These are phyloP conservation scores for Colletotrichum shisoi DNA, from an alignment of 2,329 filamentous ascomycete species.

Conservation along the genomic window DNA sequence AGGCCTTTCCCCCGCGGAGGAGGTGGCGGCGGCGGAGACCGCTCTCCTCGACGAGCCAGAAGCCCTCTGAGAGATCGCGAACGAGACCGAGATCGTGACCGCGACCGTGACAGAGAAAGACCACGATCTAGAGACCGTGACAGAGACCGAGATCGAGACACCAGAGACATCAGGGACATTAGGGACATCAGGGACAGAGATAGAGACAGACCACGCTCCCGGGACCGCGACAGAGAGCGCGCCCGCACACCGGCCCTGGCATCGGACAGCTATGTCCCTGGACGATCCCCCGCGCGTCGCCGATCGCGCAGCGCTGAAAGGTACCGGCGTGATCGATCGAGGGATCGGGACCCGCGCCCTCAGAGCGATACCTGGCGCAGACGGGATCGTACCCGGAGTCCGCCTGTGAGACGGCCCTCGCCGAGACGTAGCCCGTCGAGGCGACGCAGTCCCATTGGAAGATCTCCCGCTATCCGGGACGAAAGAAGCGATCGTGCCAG, in stretches of 20 bases:
- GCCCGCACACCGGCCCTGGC: constrained; percentile 49
- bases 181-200: constrained; percentile 42
- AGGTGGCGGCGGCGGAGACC: constrained; percentile 44
- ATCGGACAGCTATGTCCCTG: constrained; percentile 59
- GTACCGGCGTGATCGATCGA: constrained; percentile 54
- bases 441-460: constrained; percentile 42
- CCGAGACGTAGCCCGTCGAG: constrained; percentile 52
- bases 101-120: constrained; percentile 50
- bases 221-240: constrained; percentile 39
- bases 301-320: constrained; percentile 55
- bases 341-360: constrained; percentile 41
- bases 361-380: constrained; percentile 39
- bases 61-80: constrained; percentile 43
- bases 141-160: constrained; percentile 38
- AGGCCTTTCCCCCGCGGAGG: constrained; percentile 60
- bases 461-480: constrained; percentile 48
- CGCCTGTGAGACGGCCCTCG: constrained; percentile 45
- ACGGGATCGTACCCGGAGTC: constrained; percentile 45
- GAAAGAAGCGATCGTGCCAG: constrained; percentile 51
- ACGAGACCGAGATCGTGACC: constrained; percentile 40
- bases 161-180: constrained; percentile 28
- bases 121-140: constrained; percentile 47
- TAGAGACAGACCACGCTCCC: constrained; percentile 51
- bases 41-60: constrained; percentile 54
- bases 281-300: constrained; percentile 53